These are phyloP conservation scores for Casaregolazyma suthepensis DNA, from an alignment of 1,139 yeast species.

Conservation along the genomic window DNA sequence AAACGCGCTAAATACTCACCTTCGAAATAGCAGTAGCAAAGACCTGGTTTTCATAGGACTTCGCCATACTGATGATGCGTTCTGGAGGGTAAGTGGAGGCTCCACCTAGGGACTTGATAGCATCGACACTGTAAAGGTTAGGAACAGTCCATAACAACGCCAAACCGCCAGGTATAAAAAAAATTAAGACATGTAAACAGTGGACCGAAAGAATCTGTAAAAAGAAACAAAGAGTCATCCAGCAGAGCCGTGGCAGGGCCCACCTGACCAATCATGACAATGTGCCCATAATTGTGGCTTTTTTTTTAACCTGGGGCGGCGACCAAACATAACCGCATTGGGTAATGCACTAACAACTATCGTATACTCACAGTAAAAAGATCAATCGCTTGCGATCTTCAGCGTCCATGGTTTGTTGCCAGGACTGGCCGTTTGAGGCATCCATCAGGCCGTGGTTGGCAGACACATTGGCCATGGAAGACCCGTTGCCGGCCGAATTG, in stretches of 20 bases:
- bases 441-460: not conserved
- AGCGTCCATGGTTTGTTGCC: slow-evolving; percentile 23
- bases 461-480: not conserved
- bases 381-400: slow-evolving; percentile 26
- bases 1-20: slow-evolving; percentile 13
- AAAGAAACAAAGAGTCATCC: not conserved
- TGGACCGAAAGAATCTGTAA: not conserved
- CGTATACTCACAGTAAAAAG: slow-evolving; percentile 20
- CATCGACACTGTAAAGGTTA: slow-evolving; percentile 16
- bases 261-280: not conserved
- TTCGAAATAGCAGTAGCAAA: slow-evolving; percentile 26
- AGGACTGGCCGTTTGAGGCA: slow-evolving; percentile 8
- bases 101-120: slow-evolving; percentile 22
- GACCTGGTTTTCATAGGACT: slow-evolving; percentile 27
- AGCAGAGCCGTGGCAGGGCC: not conserved
- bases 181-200: not conserved
- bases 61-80: slow-evolving; percentile 27
- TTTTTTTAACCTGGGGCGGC: not conserved
- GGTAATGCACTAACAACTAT: not conserved
- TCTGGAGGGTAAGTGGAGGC: slow-evolving; percentile 25
- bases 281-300: not conserved
- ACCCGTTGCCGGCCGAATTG: not conserved
- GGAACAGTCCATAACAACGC: not conserved
- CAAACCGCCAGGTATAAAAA: not conserved
- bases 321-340: not conserved